Evolutionary conservation across 2,329 filamentous ascomycete species (phyloP).

Genomic region (Salinomyces thailandicus): DNA sequence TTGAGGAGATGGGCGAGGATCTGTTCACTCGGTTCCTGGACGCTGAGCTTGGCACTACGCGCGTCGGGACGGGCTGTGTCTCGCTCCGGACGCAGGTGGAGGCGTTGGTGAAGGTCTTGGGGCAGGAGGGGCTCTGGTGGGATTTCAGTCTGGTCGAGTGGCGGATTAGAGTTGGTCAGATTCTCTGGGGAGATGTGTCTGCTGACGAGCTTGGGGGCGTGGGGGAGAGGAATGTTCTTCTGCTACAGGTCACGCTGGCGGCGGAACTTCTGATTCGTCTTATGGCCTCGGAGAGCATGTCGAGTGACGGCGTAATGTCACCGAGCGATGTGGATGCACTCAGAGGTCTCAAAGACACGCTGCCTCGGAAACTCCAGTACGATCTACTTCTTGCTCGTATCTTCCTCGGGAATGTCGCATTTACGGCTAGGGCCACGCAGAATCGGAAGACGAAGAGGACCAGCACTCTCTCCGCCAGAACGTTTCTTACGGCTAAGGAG

Average conservation of each 20-base stretch:
- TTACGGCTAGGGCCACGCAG: constrained; percentile 15
- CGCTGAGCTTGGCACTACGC: constrained; percentile 7
- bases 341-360: constrained; percentile 8
- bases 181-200: constrained; percentile 31
- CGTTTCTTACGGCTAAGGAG: constrained; percentile 18
- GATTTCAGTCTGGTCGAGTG: constrained; percentile 39
- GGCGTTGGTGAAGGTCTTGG: constrained; percentile 33
- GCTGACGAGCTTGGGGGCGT: constrained; percentile 20
- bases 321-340: neutral
- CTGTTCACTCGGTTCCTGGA: constrained; percentile 20
- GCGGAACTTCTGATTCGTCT: constrained; percentile 46
- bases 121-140: constrained; percentile 35
- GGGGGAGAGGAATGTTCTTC: constrained; percentile 41
- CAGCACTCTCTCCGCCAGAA: constrained; percentile 18
- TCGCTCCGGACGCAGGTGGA: constrained; percentile 37
- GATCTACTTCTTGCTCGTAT: constrained; percentile 44
- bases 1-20: constrained; percentile 19
- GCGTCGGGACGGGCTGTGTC: constrained; percentile 8
- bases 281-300: constrained; percentile 25
- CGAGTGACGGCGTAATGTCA: too few relatives aligned
- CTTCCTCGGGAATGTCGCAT: constrained; percentile 42
- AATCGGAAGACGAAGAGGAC: constrained; percentile 8
- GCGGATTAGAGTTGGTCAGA: constrained; percentile 36
- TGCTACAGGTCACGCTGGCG: constrained; percentile 45
- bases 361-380: constrained; percentile 43